Conservation (phyloP, 2,329 filamentous ascomycete genomes). For the Celoporthe dispersa region DNA sequence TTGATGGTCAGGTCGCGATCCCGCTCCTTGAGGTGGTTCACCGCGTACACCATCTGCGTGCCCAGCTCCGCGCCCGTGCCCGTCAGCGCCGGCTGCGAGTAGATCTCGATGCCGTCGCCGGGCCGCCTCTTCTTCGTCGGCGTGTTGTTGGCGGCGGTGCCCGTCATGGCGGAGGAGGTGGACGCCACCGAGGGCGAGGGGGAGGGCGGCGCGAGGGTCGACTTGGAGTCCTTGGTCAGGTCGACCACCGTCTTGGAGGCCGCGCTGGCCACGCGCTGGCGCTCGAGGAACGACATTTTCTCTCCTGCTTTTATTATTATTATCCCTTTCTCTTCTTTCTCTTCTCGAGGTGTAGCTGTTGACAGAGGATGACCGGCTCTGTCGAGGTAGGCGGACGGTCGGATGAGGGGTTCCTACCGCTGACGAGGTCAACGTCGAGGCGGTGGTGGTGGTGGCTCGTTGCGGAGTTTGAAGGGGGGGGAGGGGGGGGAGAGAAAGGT, state of each 20-base stretch:
- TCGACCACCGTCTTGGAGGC: conserved; percentile 63
- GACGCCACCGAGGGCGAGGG: conserved; percentile 64
- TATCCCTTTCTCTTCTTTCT: conserved; percentile 29
- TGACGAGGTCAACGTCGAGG: conserved; percentile 22
- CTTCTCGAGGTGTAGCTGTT: neutral
- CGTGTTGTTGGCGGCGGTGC: conserved; percentile 61
- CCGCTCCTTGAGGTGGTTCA: conserved; percentile 78
- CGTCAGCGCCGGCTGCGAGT: conserved; percentile 77
- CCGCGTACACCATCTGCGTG: conserved; percentile 86
- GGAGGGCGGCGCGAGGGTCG: conserved; percentile 60
- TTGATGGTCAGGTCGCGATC: conserved; percentile 72
- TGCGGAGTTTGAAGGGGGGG: neutral
- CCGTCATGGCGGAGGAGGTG: conserved; percentile 51
- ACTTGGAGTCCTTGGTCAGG: conserved; percentile 52
- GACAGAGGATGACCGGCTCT: conserved; percentile 18
- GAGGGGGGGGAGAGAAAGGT: too few relatives aligned
- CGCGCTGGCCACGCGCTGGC: conserved; percentile 66
- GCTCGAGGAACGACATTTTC: conserved; percentile 67
- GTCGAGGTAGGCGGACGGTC: conserved; percentile 1
- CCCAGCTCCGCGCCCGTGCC: conserved; percentile 80
- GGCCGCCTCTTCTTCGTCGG: conserved; percentile 64
- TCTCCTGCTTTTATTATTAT: too few relatives aligned
- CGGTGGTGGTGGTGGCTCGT: neutral
- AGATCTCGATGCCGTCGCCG: conserved; percentile 57
- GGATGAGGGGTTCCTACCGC: conserved; percentile 5